Evolutionary conservation across 768 basidiomycete genomes (phyloP), one percentile per base, ranked within the genome.

Genomic region (Ephemerocybe angulata): DNA sequence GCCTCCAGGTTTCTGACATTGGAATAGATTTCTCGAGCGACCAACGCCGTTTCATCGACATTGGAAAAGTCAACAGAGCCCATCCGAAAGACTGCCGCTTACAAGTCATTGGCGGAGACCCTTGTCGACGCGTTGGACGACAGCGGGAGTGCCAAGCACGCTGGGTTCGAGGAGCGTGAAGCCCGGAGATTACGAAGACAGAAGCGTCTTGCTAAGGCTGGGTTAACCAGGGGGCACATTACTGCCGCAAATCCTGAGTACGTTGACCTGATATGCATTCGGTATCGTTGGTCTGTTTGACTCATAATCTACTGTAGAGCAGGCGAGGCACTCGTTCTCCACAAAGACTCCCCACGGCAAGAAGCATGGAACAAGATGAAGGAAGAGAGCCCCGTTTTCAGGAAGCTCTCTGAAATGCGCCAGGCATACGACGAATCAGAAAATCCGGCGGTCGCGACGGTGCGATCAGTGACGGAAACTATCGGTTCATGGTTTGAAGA

Each of bases 91-190:
- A 99, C 96, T 2, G 87, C 83, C 13, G 92, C 96, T 0, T 99
- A 99, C 76, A 97, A 97, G 74, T 77, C 87, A 1, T 75, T 98
- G 6, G 84, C 93, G 0, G 93, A 96, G 42, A 91, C 91, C 1
- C 74, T 99, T 13, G 75, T 93, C 3, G 97, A 99, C 59, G 92
- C 94, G 2, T 78, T 99, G 37, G 94, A 98, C 58, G 95, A 98
- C 69, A 91, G 89, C 54, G 90, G 90, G 3, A 92, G 87, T 59
- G 89, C 93, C 3, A 93, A 93, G 61, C 92, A 96, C 70, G 95
- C 92, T 47, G 97, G 97, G 0, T 98, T 94, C 59, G 93, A 96
- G 68, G 95, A 97, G 67, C 93, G 89, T 67, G 97, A 98, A 66
- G 88, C 85, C 19, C 83, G 97, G 48, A 77, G 97, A 63, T 71